Evolutionary conservation across 257 asterid species (phyloP), one percentile per base, ranked within the genome.

Genomic region (Ilex asprella): DNA sequence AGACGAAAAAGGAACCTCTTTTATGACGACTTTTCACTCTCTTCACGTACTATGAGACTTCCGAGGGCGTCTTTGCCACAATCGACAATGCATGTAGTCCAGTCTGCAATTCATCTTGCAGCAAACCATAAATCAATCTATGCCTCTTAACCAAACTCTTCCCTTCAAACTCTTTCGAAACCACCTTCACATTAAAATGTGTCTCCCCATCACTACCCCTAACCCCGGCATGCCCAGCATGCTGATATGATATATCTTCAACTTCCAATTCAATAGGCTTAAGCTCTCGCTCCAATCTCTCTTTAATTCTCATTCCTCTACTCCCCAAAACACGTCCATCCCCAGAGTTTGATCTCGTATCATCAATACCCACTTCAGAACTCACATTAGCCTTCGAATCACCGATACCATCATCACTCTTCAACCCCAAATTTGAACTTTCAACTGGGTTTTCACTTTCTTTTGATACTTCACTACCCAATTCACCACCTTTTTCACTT

Each of bases 131-230:
- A 67, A 88, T 73, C 83, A 86, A 53, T 58, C 95, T 78, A 70
- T 91, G 96, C 84, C 98, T 86, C 80, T 91, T 88, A 64, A 91
- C 92, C 84, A 91, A 73, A 77, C 96, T 91, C 81, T 91, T 91
- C 62, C 90, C 94, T 73, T 80, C 94, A 66, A 91, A 91, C 69
- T 82, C 87, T 39, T 76, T 68, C 3, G 91, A 86, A 66, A 91
- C 79, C 67, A 88, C 89, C 47, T 73, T 82, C 16, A 88, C 76
- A 74, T 91, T 91, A 66, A 88, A 86, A 74, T 91, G 97, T 0
- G 96, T 88, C 82, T 91, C 97, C 27, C 89, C 94, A 35, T 81
- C 86, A 46, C 87, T 85, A 10, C 94, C 95, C 75, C 69, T 69
- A 63, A 73, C 79, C 31, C 95, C 95, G 6, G 91, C 69, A 69